Evolutionary conservation across 164 flowering plant genomes (phyloP), one percentile per base, ranked within the genome.

Genomic region (Magnolia officinalis): DNA sequence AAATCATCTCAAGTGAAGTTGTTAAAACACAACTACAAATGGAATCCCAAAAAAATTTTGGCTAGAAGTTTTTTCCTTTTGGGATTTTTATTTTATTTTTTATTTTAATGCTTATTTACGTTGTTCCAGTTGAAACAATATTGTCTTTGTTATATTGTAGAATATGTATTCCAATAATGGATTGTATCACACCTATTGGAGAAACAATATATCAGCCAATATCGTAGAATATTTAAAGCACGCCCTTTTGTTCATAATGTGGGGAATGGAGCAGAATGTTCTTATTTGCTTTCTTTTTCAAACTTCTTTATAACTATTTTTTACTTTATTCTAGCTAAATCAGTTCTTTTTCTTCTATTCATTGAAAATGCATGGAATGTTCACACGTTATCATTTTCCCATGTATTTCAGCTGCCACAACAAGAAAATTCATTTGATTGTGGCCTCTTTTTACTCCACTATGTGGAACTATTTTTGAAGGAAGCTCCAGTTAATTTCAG

Each of bases 391-490:
- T 77, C 70, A 76, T 70, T 52, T 77, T 29, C 51, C n/a, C 37
- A 24, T 61, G 23, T 74, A 1, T 68, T 70, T 73, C 95, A 95
- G 99, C 82, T 95, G 37, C 98, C 98, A 16, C 99, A 91, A 81
- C 98, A 96, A 84, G 92, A 91, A 80, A 96, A 96, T 82, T 90
- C 86, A 21, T 94, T 67, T 82, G 99, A 96, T 79, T 96, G 99
- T 76, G 99, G 99, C 61, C 91, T 96, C 19, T 96, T 94, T 85
- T 84, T 96, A 85, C 97, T 96, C 50, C 99, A 96, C 79, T 94
- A 90, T 83, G 92, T 88, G 77, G 99, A 96, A 79, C 85, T 78
- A 24, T 96, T 96, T 82, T 76, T 94, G 86, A 88, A 83, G 76
- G 92, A 90, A 72, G 91, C 88, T 81, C 94, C 94, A 77, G 70